Evolutionary conservation across 2,329 filamentous ascomycete genomes (phyloP).

Genomic region (Chaetothyriales sp.): DNA sequence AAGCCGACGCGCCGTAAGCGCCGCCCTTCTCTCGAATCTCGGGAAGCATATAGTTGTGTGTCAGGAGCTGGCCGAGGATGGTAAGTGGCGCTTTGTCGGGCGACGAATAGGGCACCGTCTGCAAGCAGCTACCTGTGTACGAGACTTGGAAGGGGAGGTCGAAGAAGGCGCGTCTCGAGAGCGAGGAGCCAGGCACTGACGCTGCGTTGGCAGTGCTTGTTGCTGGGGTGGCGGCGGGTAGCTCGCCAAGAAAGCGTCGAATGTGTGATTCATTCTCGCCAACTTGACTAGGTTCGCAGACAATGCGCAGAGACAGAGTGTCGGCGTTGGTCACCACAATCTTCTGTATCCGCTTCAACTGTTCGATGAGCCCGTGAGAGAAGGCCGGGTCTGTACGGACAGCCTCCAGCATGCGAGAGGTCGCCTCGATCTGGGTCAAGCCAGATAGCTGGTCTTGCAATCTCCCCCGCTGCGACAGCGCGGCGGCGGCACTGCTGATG

Average conservation of each 20-base stretch:
- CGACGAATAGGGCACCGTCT: slow-evolving; percentile 71
- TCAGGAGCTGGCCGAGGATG: slow-evolving; percentile 79
- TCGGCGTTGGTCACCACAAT: slow-evolving; percentile 57
- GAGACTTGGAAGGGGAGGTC: slow-evolving; percentile 94
- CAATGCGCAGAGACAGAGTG: slow-evolving; percentile 65
- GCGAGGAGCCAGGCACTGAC: slow-evolving; percentile 25
- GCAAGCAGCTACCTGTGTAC: slow-evolving; percentile 70
- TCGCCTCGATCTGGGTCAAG: slow-evolving; percentile 77
- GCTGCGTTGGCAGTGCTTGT: slow-evolving; percentile 21
- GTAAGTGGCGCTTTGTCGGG: slow-evolving; percentile 65
- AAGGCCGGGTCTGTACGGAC: slow-evolving; percentile 55
- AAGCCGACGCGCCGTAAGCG: slow-evolving; percentile 86
- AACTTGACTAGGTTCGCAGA: slow-evolving; percentile 65
- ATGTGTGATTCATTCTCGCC: slow-evolving; percentile 57
- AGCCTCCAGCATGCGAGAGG: slow-evolving; percentile 57
- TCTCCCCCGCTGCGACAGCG: slow-evolving; percentile 57
- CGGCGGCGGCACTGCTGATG: slow-evolving; percentile 67
- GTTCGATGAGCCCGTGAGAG: slow-evolving; percentile 61
- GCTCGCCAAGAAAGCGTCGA: slow-evolving; percentile 51
- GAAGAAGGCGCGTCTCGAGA: slow-evolving; percentile 63
- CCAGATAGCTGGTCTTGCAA: slow-evolving; percentile 75
- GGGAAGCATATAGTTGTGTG: slow-evolving; percentile 91
- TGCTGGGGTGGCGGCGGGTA: slow-evolving; percentile 34
- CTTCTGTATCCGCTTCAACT: slow-evolving; percentile 72
- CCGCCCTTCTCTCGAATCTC: slow-evolving; percentile 97